Base-by-base conservation (phyloP, 2,329 filamentous ascomycete genomes). In the Colletotrichum trifolii region DNA sequence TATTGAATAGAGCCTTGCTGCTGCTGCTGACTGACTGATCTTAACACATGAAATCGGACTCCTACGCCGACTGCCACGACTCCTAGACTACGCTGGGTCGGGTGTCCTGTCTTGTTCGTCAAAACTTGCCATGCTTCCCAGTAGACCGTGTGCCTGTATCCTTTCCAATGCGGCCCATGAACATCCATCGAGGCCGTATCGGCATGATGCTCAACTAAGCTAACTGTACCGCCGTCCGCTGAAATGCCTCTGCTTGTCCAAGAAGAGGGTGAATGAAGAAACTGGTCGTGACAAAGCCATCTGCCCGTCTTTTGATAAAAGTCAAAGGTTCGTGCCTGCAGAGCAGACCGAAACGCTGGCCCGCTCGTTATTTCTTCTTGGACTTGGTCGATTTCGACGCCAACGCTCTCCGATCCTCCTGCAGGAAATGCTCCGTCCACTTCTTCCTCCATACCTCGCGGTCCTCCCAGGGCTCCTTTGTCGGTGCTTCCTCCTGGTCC, bases 371-470 rank as follows among this genome's bases (percentile, higher is more conserved):
- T 53, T 63, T 66, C 46, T 52, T 66, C 25, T 58, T 12, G 13
- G 63, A 38, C 17, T 62, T 66, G 36, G 63, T 12, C 17, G 63
- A 38, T 34, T 62, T 66, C 8, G 63, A 55, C 15, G 52, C 52
- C 9, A 59, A 47, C n/a, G 58, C 58, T 35, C 63, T 66, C 46
- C 58, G 46, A 12, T 66, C 63, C 25, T 66, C 63, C 35, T 61
- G 52, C 40, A 53, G 15, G 13, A 66, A 66, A 36, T 66, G 52
- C 25, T 66, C 63, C 33, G 42, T 57, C 63, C 63, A 66, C 46
- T 63, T 66, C 63, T 56, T 66, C 58, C 49, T 66, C 63, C 63
- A 66, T 36, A 66, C 63, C 25, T 66, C 63, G 42, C 63, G 63
- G 17, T 66, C 63, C 47, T 66, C 63, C 63, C 63, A 66, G 6